Evolutionary conservation across 2,329 filamentous ascomycete species (phyloP), one percentile per base, ranked within the genome.

Genomic region (Capronia coronata): DNA sequence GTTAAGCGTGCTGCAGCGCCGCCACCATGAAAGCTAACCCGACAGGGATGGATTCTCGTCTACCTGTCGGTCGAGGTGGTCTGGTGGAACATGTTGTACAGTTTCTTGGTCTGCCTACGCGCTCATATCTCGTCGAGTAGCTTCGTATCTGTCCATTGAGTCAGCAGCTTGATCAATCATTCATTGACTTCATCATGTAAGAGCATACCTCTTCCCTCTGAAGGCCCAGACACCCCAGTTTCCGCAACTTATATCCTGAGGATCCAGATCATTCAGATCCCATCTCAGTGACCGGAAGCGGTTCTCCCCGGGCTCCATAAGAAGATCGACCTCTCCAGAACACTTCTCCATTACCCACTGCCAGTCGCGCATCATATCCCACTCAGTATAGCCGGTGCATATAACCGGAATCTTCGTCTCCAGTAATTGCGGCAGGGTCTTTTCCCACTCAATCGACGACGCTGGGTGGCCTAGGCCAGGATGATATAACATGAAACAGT

Each of bases 181-280:
- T 11, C 8, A 34, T 2, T 2, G 8, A 27, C 10, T 5, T 19
- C 34, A 19, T 37, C 14, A 19, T 34, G 30, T 19, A 9, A 48
- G 30, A 35, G 61, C 79, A 61, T 79, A 96, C 80, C 91, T 85
- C 80, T 98, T 98, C 61, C 93, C 93, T 70, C 93, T 81, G 74
- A 98, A 98, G 11, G 85, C 89, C 88, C 94, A 98, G 1, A 95
- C 75, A 9, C 93, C 93, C 88, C 89, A 98, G 68, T 98, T 98
- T 48, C 93, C 91, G 63, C 88, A 94, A 61, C 84, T 95, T 55
- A 97, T 75, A 68, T 97, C 93, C 64, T 94, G 87, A 5, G 91
- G 90, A 66, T 96, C 93, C 57, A 93, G 72, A 64, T 98, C 94
- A 64, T 98, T 96, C 63, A 98, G 68, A 70, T 98, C 94, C 94